A percentile compares a stretch with the other conserved stretches of the same genome.
These are phyloP conservation scores for Cyclocybe aegerita DNA, from an alignment of 768 basidiomycete genomes.

Conservation along the genomic window DNA sequence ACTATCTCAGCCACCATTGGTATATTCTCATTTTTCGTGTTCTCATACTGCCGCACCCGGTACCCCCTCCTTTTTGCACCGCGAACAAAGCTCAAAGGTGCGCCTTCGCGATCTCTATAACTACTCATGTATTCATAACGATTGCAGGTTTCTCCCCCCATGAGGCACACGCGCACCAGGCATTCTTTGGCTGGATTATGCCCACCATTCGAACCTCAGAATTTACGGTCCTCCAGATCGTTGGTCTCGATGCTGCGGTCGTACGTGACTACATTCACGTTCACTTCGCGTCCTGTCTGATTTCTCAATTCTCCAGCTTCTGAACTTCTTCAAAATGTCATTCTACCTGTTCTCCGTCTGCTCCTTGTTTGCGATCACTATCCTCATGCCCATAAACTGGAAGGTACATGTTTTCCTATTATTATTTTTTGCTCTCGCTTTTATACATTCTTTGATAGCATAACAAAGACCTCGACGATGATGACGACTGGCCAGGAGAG, in stretches of 20 bases:
- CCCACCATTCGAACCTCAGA: slow-evolving; percentile 91
- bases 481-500: slow-evolving; percentile 45
- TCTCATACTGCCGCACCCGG: slow-evolving; percentile 84
- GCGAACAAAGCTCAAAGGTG: slow-evolving; percentile 92
- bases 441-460: slow-evolving; percentile 42
- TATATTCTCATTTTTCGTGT: slow-evolving; percentile 75
- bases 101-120: slow-evolving; percentile 13
- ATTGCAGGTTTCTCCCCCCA: slow-evolving; percentile 85
- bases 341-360: slow-evolving; percentile 90
- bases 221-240: slow-evolving; percentile 92
- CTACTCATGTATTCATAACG: slow-evolving; percentile 8
- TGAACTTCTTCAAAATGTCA: slow-evolving; percentile 94
- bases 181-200: slow-evolving; percentile 95
- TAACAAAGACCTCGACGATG: slow-evolving; percentile 69
- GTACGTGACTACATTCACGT: slow-evolving; percentile 44
- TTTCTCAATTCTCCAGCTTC: slow-evolving; percentile 49
- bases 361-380: slow-evolving; percentile 74
- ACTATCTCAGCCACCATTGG: slow-evolving; percentile 78
- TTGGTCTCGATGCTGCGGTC: slow-evolving; percentile 95
- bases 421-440: slow-evolving; percentile 3
- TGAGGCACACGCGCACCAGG: slow-evolving; percentile 82
- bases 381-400: slow-evolving; percentile 96
- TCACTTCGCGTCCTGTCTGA: not conserved
- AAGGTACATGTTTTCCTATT: slow-evolving; percentile 52
- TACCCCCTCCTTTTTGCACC: slow-evolving; percentile 93